Evolutionary conservation across 208 protist species (phyloP), one percentile per base, ranked within the genome.

Genomic region (Trypanosoma lewisi): DNA sequence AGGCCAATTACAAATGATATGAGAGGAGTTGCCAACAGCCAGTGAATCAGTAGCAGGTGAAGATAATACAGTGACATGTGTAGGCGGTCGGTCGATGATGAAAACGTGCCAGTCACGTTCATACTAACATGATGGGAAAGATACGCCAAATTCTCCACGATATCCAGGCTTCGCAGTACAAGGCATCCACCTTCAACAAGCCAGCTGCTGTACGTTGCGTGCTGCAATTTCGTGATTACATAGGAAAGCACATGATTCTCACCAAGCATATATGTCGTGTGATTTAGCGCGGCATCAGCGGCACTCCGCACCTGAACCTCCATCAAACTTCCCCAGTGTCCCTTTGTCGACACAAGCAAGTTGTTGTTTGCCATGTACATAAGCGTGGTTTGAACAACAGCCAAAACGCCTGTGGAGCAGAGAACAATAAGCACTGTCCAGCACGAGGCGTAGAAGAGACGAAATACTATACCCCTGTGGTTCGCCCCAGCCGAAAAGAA

Each of bases 21-120:
- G 7, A 94, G 25, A 3, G 87, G 87, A 8, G 87, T 89, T 49
- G 81, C 85, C 30, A 88, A 56, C n/a, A 89, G 72, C 85, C 87
- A 94, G 55, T 88, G 91, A 49, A 91, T 83, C 36, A 87, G 73
- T 25, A 91, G 56, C 7, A 91, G 48, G 64, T 94, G 82, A 12
- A 78, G 8, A 73, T 88, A 85, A 66, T 94, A 91, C 25, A 81
- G 42, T 2, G 75, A 0, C 17, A 91, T 70, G 58, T 83, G 67
- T 7, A 70, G 11, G 8, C 84, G 83, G 1, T 70, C 79, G 36
- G 77, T 72, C 17, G 57, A 50, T 6, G 48, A 52, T 12, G 68
- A 63, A 59, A 87, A 83, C 39, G 77, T 60, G 3, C 83, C 83
- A 30, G 82, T 69, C 34, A 41, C 45, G 31, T 71, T 68, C 30